These are phyloP conservation scores for Gynochthodes officinalis DNA, from an alignment of 257 asterid genomes.

Conservation along the genomic window DNA sequence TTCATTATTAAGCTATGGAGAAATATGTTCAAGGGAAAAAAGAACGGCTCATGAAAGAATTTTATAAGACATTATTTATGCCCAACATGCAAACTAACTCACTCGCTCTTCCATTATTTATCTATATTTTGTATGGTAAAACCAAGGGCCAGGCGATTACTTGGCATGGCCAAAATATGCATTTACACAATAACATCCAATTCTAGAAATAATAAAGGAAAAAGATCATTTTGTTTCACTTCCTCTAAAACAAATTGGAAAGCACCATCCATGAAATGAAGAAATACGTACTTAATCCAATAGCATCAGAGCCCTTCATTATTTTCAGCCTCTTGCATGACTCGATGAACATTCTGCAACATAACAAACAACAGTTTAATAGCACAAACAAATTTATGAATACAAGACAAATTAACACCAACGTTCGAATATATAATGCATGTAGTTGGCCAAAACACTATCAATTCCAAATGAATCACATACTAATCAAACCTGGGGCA, in stretches of 20 bases:
- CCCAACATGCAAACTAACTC: too few species aligned
- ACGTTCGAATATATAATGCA: background rate
- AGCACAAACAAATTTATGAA: background rate
- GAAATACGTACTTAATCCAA: conserved; percentile 57
- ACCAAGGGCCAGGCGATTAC: background rate
- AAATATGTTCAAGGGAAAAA: background rate
- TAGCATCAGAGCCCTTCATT: conserved; percentile 83
- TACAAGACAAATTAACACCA: background rate
- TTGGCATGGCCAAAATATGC: background rate
- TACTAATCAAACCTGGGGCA: background rate
- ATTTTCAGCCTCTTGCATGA: conserved; percentile 74
- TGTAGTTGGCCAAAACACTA: background rate
- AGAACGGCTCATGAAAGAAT: background rate
- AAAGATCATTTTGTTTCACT: background rate
- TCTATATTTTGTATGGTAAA: background rate
- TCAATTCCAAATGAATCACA: background rate
- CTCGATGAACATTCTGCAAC: conserved; percentile 60
- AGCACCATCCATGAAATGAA: background rate
- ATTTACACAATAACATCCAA: background rate
- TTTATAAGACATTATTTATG: background rate
- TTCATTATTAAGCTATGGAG: background rate
- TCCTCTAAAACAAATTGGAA: background rate
- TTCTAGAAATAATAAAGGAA: background rate
- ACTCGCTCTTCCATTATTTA: background rate
- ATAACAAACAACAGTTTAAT: background rate